Conservation (phyloP, 441 rosid species). For the Croton setiger region DNA sequence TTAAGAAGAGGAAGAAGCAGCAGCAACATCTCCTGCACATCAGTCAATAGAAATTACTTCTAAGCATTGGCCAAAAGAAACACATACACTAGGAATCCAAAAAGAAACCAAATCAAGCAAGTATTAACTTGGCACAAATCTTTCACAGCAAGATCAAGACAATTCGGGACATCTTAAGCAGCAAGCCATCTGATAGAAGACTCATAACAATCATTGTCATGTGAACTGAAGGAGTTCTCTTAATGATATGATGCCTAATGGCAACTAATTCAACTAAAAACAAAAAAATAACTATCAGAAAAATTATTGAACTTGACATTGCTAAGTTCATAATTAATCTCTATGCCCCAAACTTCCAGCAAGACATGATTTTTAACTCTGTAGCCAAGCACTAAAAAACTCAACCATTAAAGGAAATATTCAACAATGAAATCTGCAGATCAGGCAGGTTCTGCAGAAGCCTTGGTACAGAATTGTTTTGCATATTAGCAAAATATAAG, state of each 20-base stretch:
- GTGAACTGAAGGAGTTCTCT: background rate
- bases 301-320: background rate
- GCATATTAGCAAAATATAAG: background rate
- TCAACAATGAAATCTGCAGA: background rate
- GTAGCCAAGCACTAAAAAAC: background rate
- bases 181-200: background rate
- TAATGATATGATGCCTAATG: background rate
- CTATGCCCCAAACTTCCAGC: background rate
- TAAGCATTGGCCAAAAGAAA: background rate
- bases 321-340: background rate
- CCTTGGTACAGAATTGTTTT: background rate
- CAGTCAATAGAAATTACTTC: background rate
- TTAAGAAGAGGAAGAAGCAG: constrained; percentile 96
- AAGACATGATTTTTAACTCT: background rate
- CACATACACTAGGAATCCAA: background rate
- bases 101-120: background rate
- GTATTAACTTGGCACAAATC: background rate
- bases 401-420: background rate
- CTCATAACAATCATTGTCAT: background rate
- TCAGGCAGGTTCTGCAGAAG: background rate
- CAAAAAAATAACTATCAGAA: background rate
- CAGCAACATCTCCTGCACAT: constrained; percentile 83
- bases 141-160: background rate
- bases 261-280: background rate
- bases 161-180: background rate